Evolutionary conservation across 139 green algal species (phyloP).

Genomic region (Tetraselmis chui): DNA sequence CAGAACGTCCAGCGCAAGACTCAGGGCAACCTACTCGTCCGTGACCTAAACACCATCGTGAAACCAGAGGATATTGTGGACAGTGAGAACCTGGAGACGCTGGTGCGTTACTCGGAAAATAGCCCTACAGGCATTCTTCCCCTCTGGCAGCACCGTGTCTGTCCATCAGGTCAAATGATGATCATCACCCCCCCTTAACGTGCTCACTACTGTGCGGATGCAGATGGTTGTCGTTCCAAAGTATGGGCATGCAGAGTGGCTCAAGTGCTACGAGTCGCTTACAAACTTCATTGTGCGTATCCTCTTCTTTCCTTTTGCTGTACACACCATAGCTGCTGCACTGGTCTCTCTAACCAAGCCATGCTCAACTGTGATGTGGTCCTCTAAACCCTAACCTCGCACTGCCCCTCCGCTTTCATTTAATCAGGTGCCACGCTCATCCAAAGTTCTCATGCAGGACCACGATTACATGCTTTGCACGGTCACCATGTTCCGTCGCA

Average conservation of each 20-base stretch:
- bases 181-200: too few species aligned
- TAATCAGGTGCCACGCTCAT: conserved; percentile 71
- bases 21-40: conserved; percentile 80
- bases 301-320: too few species aligned
- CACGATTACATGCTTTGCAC: conserved; percentile 81
- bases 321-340: too few species aligned
- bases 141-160: too few species aligned
- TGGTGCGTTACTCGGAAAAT: too few species aligned
- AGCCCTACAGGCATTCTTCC: too few species aligned
- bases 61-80: conserved; percentile 61
- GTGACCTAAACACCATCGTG: conserved; percentile 64
- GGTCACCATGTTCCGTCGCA: conserved; percentile 81
- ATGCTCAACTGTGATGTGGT: neutral
- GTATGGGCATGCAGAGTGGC: conserved; percentile 72
- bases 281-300: conserved; percentile 56
- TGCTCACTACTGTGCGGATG: too few species aligned
- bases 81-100: conserved; percentile 88
- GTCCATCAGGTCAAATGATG: too few species aligned
- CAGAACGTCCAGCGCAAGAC: conserved; percentile 67
- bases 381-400: neutral
- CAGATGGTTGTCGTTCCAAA: conserved; percentile 80
- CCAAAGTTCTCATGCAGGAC: conserved; percentile 73
- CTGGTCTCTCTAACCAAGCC: too few species aligned
- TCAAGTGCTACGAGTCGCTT: conserved; percentile 80
- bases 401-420: neutral